Base-by-base conservation (phyloP, 2,329 filamentous ascomycete species). In the Venturia oleaginea region DNA sequence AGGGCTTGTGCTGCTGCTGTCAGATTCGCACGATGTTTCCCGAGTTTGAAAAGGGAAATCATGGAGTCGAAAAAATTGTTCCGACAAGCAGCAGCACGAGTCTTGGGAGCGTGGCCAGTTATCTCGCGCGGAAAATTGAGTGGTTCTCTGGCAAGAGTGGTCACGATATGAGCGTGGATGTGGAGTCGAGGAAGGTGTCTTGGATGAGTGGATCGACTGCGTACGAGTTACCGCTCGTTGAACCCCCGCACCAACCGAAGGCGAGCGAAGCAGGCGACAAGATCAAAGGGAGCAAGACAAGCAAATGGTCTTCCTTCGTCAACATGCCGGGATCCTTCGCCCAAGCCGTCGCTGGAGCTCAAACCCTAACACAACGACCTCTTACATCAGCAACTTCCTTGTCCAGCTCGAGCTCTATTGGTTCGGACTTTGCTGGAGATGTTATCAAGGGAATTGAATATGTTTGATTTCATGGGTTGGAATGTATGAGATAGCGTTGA, bases 1-100 rank as follows among this genome's bases (percentile, higher is more conserved):
- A 76, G 76, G 62, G 72, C 73, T 4, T 75, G 77, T 65, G 69
- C 82, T 55, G 67, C 75, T 30, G 72, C 71, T n/a, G 60, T 81
- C 32, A 79, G 80, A 0, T 67, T 82, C 13, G 55, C 22, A 19
- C 34, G 32, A 6, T 13, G 30, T 8, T 34, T 64, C 32, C 38
- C 54, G 17, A 61, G 54, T 64, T 30, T 63, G 11, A 24, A 22
- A 51, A 51, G 22, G 22, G 22, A 7, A 6, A 10, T 8, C 4
- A 51, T 3, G 46, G 22, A 3, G 24, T 15, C 22, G 17, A 30
- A 17, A 4, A 30, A 22, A 13, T 15, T 4, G 11, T 5, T 10
- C 15, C 46, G 46, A 8, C 46, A 5, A 24, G 10, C n/a, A n/a
- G n/a, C n/a, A n/a, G n/a, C 22, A 51, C 46, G 10, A 24, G n/a